Conservation (phyloP, 2,329 filamentous ascomycete genomes). For the Ploettnerulaceae sp. region DNA sequence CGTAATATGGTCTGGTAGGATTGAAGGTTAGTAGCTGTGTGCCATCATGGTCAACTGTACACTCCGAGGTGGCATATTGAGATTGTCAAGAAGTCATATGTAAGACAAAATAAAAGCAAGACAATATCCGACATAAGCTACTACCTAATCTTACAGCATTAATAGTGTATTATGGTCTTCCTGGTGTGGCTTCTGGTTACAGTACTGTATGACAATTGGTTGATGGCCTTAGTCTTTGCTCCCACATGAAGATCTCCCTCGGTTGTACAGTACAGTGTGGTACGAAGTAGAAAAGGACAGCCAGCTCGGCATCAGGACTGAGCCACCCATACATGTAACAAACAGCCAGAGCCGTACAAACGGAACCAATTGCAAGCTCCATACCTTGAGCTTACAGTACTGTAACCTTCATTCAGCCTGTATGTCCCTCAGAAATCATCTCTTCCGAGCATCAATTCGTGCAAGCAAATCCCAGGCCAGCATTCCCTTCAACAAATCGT, state of each 20-base stretch:
- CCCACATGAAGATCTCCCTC: neutral
- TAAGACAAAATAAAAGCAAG: too few species aligned
- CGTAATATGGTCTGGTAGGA: too few species aligned
- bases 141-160: too few species aligned
- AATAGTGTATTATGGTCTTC: too few species aligned
- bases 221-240: neutral
- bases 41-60: too few species aligned
- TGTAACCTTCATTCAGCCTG: constrained; percentile 12
- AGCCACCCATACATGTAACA: neutral
- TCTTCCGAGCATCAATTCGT: constrained; percentile 12
- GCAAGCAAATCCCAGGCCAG: constrained; percentile 3
- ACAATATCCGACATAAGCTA: too few species aligned
- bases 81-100: too few species aligned
- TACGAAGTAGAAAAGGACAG: neutral
- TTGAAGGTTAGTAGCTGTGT: too few species aligned
- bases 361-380: neutral
- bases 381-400: neutral
- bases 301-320: constrained; percentile 10
- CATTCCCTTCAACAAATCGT: constrained; percentile 3
- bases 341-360: neutral
- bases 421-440: constrained; percentile 12
- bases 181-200: neutral
- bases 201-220: too few species aligned
- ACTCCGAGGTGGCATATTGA: too few species aligned
- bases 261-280: constrained; percentile 5